Evolutionary conservation across 306 rosid species (phyloP), one percentile per base, ranked within the genome.

Genomic region (Hippophae tibetana): DNA sequence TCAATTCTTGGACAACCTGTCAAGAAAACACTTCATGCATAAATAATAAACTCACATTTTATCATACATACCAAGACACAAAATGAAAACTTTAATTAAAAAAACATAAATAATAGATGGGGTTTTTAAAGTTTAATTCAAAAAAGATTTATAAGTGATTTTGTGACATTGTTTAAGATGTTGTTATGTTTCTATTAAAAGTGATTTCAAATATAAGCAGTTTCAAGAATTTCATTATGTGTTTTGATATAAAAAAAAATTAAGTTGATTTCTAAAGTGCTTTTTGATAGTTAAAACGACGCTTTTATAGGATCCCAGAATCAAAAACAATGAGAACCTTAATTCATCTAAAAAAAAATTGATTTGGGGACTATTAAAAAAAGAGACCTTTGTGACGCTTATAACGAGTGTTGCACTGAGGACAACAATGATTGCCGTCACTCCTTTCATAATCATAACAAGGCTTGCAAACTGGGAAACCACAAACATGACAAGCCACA

Each of bases 391-490:
- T 88, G 9, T 84, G 97, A 52, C 94, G 99, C 80, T 80, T 88
- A 53, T 93, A 88, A 67, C 88, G 95, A 43, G 84, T 77, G 70
- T 78, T 93, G 78, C 99, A 88, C 63, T 93, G 96, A 48, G 99
- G 97, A 50, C 99, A 93, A 55, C 73, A 67, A 72, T 83, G 95
- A 51, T 71, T 82, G 26, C 99, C 99, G 74, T 93, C 99, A 62
- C 95, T 84, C 72, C 99, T 82, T 65, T 93, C 96, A 54, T 93
- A 88, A 31, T 83, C 95, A 43, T 88, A 93, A 63, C 99, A 93
- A 31, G 99, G 96, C 23, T 75, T 71, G 42, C 97, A 93, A 61
- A 88, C 99, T 0, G 99, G 99, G 60, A 92, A 93, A 42, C 75
- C 75, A 61, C 99, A 93, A 61, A 78, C 84, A 61, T 74, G 82